Evolutionary conservation across 495 filamentous ascomycete genomes (phyloP).

Genomic region (Pyrenopolyporus hunteri): DNA sequence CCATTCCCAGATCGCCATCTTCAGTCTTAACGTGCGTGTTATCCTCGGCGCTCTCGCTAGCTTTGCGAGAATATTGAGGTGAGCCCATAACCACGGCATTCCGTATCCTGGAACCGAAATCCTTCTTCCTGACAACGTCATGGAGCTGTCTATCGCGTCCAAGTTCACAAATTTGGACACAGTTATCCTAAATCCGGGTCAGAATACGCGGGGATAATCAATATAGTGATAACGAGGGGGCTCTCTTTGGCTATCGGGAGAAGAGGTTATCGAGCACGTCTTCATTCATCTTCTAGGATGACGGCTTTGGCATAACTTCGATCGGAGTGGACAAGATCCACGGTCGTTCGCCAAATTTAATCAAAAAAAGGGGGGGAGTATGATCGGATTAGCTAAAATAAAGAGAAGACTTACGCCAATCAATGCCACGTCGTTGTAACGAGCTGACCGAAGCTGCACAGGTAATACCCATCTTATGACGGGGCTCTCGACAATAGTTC

Average conservation of each 20-base stretch:
- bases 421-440: slow-evolving; percentile 88
- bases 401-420: slow-evolving; percentile 66
- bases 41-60: slow-evolving; percentile 42
- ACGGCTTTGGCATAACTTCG: too few species aligned
- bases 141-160: slow-evolving; percentile 66
- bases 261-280: background rate
- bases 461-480: slow-evolving; percentile 80
- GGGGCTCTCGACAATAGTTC: slow-evolving; percentile 77
- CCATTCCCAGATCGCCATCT: slow-evolving; percentile 14
- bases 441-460: slow-evolving; percentile 69
- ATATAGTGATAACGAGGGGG: background rate
- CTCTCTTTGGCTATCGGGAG: too few species aligned
- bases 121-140: slow-evolving; percentile 71
- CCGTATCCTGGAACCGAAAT: slow-evolving; percentile 75
- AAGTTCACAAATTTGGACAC: slow-evolving; percentile 74
- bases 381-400: slow-evolving; percentile 32
- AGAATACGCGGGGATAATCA: slow-evolving; percentile 25
- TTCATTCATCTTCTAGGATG: too few species aligned
- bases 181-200: slow-evolving; percentile 58
- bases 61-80: slow-evolving; percentile 36
- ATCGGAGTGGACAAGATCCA: too few species aligned
- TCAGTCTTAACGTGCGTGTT: slow-evolving; percentile 39
- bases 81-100: slow-evolving; percentile 67
- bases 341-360: background rate
- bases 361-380: background rate